A percentile compares a stretch with the other conserved stretches of the same genome.
Evolutionary conservation across 345 rosid species (phyloP).

Genomic region (Salix brachista): DNA sequence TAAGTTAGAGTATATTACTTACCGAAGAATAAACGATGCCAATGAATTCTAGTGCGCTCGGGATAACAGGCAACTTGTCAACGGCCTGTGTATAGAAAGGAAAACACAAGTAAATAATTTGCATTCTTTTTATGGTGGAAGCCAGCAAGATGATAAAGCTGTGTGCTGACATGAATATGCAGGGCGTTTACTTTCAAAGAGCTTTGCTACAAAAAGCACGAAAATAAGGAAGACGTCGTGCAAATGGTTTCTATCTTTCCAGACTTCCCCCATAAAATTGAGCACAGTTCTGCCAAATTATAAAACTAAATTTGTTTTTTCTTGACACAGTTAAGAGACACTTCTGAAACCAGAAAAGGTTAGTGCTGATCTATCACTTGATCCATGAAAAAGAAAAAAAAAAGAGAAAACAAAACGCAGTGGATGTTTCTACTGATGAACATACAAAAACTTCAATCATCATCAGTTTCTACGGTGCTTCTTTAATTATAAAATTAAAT

Average conservation of each 20-base stretch:
- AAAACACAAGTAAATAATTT: background rate
- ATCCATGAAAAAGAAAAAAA: background rate
- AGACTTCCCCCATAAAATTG: background rate
- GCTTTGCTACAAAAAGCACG: background rate
- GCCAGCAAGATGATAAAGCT: background rate
- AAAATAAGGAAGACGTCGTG: background rate
- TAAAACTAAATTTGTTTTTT: constrained; percentile 4
- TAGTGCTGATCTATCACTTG: background rate
- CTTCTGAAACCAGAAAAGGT: background rate
- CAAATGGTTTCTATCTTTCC: background rate
- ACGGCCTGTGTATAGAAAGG: constrained; percentile 43
- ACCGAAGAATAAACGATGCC: constrained; percentile 77
- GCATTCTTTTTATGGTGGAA: constrained; percentile 3
- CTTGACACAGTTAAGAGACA: background rate
- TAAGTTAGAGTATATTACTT: constrained; percentile 23
- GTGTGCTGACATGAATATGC: background rate
- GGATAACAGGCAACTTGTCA: constrained; percentile 75
- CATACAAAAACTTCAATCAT: background rate
- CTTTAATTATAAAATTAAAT: background rate
- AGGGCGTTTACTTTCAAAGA: background rate
- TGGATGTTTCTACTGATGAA: background rate
- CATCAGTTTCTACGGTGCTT: background rate
- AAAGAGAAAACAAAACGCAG: background rate
- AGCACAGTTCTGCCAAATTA: background rate
- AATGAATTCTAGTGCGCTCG: constrained; percentile 57